Percentiles rank a stretch among this genome's conserved stretches.
phyloP scores from a whole-genome alignment of 1,284 basidiomycete species.

The Sphaerobolus stellatus region DNA sequence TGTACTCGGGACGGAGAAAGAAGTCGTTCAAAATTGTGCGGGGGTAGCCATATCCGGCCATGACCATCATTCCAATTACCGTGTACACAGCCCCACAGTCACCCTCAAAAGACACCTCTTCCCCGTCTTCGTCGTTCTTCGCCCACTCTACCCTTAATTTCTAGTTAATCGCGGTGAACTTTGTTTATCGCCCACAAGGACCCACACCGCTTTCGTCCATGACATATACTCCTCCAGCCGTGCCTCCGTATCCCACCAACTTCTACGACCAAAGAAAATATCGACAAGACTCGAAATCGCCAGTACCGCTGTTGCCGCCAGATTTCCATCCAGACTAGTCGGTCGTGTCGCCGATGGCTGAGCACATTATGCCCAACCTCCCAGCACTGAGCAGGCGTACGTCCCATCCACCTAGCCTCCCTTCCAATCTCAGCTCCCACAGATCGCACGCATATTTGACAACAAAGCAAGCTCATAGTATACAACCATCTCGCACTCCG shows the following conservation, averaged over 20 bases:
- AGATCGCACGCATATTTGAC: slow-evolving; percentile 68
- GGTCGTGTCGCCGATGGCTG: slow-evolving; percentile 66
- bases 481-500: slow-evolving; percentile 18
- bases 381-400: slow-evolving; percentile 67
- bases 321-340: slow-evolving; percentile 40
- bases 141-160: too few species aligned
- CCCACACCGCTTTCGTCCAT: too few species aligned
- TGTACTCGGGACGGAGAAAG: too few species aligned
- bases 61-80: too few species aligned
- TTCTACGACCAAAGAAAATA: background rate
- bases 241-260: slow-evolving; percentile 1
- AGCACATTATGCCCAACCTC: slow-evolving; percentile 58
- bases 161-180: too few species aligned
- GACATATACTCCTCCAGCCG: background rate
- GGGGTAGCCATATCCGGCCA: too few species aligned
- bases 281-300: slow-evolving; percentile 23
- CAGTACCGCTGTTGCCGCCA: slow-evolving; percentile 45
- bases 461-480: slow-evolving; percentile 40
- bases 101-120: too few species aligned
- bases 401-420: too few species aligned
- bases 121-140: too few species aligned
- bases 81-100: too few species aligned
- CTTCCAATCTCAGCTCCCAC: slow-evolving; percentile 17
- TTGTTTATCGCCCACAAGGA: too few species aligned
- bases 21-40: too few species aligned